A percentile compares a stretch with the other conserved stretches of the same genome.
phyloP scores from a whole-genome alignment of 345 rosid genomes.

The Aegle marmelos region DNA sequence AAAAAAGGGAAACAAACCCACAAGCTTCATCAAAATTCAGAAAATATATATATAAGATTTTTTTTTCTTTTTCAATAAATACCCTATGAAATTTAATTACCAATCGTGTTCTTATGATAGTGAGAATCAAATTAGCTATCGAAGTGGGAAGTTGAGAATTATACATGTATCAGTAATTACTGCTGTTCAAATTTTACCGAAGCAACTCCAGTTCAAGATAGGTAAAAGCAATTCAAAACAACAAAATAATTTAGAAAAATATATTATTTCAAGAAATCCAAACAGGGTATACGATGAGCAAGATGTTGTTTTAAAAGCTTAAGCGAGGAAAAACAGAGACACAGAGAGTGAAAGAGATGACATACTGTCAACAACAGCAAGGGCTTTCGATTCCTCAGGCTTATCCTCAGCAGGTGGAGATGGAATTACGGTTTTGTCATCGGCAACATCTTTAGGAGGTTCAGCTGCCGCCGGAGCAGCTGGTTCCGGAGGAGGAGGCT shows the following conservation, averaged over 20 bases:
- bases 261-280: too few species aligned
- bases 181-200: not conserved
- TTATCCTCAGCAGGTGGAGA: conserved; percentile 31
- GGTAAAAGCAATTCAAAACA: not conserved
- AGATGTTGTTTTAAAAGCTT: too few species aligned
- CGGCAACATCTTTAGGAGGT: conserved; percentile 31
- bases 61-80: not conserved
- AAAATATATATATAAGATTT: not conserved
- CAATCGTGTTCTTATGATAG: not conserved
- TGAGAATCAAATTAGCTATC: not conserved
- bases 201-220: not conserved
- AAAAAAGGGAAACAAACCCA: not conserved
- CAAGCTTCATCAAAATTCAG: not conserved
- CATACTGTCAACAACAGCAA: conserved; percentile 38
- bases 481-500: not conserved
- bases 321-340: not conserved
- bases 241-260: too few species aligned
- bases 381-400: conserved; percentile 31
- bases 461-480: conserved; percentile 18
- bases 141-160: not conserved
- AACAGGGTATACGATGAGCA: too few species aligned
- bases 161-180: too few species aligned
- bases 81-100: not conserved
- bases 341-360: not conserved
- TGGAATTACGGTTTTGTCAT: conserved; percentile 44